Conservation (phyloP, 2,329 filamentous ascomycete species). For the Verticillium alfalfae region DNA sequence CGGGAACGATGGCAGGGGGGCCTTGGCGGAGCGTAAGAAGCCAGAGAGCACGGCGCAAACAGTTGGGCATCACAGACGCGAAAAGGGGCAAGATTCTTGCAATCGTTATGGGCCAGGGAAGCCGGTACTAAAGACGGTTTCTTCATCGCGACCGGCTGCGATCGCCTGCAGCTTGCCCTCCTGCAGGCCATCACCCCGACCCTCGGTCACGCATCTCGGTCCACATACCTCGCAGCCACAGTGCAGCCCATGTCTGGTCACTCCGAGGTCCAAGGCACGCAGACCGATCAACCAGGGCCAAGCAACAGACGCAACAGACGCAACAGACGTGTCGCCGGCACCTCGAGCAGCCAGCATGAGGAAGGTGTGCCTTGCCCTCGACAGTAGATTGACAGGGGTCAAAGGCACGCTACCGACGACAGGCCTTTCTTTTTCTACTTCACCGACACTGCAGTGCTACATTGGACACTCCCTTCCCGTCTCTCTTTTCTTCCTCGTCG, state of each 20-base stretch:
- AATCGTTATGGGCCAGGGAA: neutral
- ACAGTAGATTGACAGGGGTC: neutral
- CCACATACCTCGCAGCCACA: neutral
- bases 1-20: neutral
- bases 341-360: neutral
- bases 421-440: neutral
- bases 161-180: neutral
- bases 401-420: neutral
- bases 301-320: too few relatives aligned
- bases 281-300: neutral
- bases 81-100: neutral
- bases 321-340: neutral
- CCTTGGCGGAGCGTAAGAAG: neutral
- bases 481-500: neutral
- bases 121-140: neutral
- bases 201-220: neutral
- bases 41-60: neutral
- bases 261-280: neutral
- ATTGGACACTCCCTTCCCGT: neutral
- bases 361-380: neutral
- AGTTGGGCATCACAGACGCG: neutral
- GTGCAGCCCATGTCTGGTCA: neutral
- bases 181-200: neutral
- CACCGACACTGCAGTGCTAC: neutral
- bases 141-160: neutral